Evolutionary conservation across 768 basidiomycete genomes (phyloP).

Genomic region (Cubamyces sp.): DNA sequence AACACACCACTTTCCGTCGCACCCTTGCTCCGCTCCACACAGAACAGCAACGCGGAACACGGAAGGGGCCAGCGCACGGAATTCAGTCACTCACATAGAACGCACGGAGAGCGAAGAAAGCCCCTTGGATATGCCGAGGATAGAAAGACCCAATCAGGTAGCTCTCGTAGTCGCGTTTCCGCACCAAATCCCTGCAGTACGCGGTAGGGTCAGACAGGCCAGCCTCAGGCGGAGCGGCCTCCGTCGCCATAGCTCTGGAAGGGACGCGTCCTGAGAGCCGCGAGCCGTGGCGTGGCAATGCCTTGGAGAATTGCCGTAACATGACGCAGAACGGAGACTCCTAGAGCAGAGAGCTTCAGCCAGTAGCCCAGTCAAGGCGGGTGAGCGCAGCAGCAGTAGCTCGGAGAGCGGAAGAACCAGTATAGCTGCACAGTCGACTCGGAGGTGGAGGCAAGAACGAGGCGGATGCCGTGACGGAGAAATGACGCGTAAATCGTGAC

Average conservation of each 20-base stretch:
- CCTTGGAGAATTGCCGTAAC: slow-evolving; percentile 1
- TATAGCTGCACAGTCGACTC: not conserved
- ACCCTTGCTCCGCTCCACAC: too few species aligned
- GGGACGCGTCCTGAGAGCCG: not conserved
- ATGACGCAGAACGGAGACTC: not conserved
- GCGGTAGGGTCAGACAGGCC: slow-evolving; percentile 40
- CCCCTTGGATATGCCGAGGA: slow-evolving; percentile 63
- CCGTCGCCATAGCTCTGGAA: slow-evolving; percentile 12
- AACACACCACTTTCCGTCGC: too few species aligned
- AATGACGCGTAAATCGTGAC: slow-evolving; percentile 18
- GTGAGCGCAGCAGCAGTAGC: too few species aligned
- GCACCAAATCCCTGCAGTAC: slow-evolving; percentile 75
- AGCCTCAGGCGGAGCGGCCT: slow-evolving; percentile 4
- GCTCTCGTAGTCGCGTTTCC: slow-evolving; percentile 82
- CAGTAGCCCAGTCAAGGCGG: too few species aligned
- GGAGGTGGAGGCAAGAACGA: not conserved
- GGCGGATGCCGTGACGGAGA: not conserved
- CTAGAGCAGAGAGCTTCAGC: too few species aligned
- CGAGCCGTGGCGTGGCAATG: not conserved
- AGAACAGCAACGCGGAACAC: not conserved
- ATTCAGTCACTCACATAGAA: slow-evolving; percentile 66
- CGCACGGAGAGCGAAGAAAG: slow-evolving; percentile 79
- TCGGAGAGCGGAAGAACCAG: not conserved
- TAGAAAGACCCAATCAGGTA: slow-evolving; percentile 74
- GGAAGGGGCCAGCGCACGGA: not conserved